Base-by-base conservation (phyloP, 306 rosid species). In the Sophora flavescens region DNA sequence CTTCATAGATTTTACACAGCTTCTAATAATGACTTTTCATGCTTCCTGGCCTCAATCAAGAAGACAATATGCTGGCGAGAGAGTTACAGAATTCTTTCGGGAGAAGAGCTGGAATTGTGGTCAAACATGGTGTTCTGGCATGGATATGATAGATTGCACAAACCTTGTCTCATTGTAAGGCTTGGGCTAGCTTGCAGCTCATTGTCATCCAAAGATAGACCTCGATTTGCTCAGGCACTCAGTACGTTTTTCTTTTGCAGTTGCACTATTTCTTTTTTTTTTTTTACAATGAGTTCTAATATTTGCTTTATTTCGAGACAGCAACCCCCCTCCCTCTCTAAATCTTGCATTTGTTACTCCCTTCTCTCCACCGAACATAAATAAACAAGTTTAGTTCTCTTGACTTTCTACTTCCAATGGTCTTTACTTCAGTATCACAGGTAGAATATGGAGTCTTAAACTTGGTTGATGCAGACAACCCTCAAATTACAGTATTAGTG, bases 11-110 rank as follows among this genome's bases (percentile, higher is more conserved):
- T 88, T 81, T 90, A 88, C 76, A 39, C 67, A 17, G 96, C 90
- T 75, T 84, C 93, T 67, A 87, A 88, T 75, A 82, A 88, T 32
- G 91, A 90, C 88, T 87, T 87, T 80, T 35, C 93, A 7, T 68
- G 79, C 84, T 87, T 93, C 77, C 79, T 93, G 60, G 75, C 89
- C 16, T 88, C 94, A 58, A 84, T 93, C 77, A 91, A 89, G 92
- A 93, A 84, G 89, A 91, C 98, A 61, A 83, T 93, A 66, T 72
- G 71, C 22, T 93, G 98, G 98, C 83, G 96, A 57, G 91, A 87
- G 78, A 91, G 82, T 47, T 93, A 90, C 63, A 77, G 86, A 76
- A 87, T 93, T 75, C 86, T 93, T 72, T 84, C 97, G 6, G 76
- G 58, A 30, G 87, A 87, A 60, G 97, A 93, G 85, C 92, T 93